Percentiles rank a stretch among this genome's conserved stretches.
Evolutionary conservation across 2,329 filamentous ascomycete species (phyloP).

Genomic region (Verticillium alfalfae): DNA sequence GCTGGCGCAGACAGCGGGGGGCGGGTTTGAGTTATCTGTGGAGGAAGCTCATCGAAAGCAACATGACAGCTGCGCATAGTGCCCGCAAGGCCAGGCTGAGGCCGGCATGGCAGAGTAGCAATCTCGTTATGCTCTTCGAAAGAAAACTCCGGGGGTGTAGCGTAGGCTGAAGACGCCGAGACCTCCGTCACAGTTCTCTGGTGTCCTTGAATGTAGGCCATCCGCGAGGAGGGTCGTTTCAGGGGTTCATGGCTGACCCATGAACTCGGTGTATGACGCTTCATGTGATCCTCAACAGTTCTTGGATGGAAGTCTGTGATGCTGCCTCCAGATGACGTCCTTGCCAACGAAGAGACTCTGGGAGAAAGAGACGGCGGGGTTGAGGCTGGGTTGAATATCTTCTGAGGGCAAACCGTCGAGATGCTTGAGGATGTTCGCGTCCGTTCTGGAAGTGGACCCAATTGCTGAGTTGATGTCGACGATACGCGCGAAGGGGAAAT

Average conservation of each 20-base stretch:
- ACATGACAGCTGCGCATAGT: slow-evolving; percentile 1
- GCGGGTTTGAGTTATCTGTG: neutral
- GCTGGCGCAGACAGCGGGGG: slow-evolving; percentile 3
- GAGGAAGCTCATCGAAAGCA: neutral
- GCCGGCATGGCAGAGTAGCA: neutral
- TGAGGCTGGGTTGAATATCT: neutral
- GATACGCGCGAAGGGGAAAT: neutral
- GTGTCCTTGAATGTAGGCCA: slow-evolving; percentile 10
- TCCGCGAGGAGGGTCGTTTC: slow-evolving; percentile 29
- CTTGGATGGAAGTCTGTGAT: neutral
- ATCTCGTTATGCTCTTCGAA: slow-evolving; percentile 5
- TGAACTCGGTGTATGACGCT: slow-evolving; percentile 13
- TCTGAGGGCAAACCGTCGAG: slow-evolving; percentile 1
- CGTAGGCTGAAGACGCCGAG: slow-evolving; percentile 17
- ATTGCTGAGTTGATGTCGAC: neutral
- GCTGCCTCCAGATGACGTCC: neutral
- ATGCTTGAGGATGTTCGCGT: slow-evolving; percentile 2
- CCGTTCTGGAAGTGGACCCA: neutral
- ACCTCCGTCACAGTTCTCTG: slow-evolving; percentile 13
- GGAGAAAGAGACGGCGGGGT: neutral
- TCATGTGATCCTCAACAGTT: neutral
- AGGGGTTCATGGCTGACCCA: slow-evolving; percentile 32
- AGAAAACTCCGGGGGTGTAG: slow-evolving; percentile 22
- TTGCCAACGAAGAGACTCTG: neutral
- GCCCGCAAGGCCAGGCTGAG: neutral